Evolutionary conservation across 2,329 filamentous ascomycete species (phyloP), one percentile per base, ranked within the genome.

Genomic region (Fusarium chaquense): DNA sequence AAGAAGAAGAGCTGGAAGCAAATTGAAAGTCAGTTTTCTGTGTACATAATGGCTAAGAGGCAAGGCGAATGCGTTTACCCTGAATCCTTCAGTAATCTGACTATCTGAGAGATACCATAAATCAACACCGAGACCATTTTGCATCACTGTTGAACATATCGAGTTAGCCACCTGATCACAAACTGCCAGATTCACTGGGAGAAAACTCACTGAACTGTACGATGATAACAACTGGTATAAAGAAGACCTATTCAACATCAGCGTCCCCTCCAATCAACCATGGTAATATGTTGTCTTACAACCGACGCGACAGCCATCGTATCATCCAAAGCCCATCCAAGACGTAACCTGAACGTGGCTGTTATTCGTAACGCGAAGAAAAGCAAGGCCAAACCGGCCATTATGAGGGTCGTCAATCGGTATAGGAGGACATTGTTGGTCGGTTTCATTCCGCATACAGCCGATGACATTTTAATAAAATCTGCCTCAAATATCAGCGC

Each of bases 311-410:
- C 5, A 0, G 36, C 49, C 28, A 69, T 7, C 2, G 30, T 35
- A 33, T 68, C 65, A 11, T 68, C 64, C 4, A 55, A 3, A 2
- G 65, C 59, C 65, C 65, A 68, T 10, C 12, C n/a, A 0, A 59
- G 40, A 6, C 26, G 26, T 6, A 44, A 10, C 11, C 12, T 40
- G 1, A 38, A 1, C 5, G 63, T 65, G 0, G 59, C 16, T 4
- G 10, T 24, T 13, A 68, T 33, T 2, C 65, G 28, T 1, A 60
- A 11, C 1, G 49, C 43, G 3, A 68, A 68, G 15, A 68, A 63
- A 1, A 52, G 3, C 0, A 49, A 1, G 0, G 64, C 58, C 3
- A 64, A 7, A 0, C 13, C 12, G 3, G 35, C 38, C 7, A 63
- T 50, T 3, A n/a, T 24, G 2, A 50, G 24, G 1, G n/a, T 44